A percentile compares a stretch with the other conserved stretches of the same genome.
Evolutionary conservation across 2,329 filamentous ascomycete species (phyloP).

Genomic region (Monascus ruber): DNA sequence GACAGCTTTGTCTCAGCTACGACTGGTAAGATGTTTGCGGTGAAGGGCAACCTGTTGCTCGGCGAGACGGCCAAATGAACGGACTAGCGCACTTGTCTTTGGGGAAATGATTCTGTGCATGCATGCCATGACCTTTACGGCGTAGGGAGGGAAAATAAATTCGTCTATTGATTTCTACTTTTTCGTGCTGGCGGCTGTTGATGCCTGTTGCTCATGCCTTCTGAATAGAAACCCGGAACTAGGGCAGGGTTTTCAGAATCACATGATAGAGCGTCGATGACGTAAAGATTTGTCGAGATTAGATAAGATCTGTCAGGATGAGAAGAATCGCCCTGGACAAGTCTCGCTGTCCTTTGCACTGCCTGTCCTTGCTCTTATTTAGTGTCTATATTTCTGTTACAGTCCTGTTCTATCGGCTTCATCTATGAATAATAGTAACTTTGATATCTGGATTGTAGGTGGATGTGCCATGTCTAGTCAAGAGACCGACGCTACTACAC

Average conservation of each 20-base stretch:
- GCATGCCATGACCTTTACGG: conserved; percentile 32
- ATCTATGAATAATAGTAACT: conserved; percentile 41
- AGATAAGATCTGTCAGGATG: background rate
- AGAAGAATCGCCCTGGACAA: conserved; percentile 1
- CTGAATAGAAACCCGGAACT: too few relatives aligned
- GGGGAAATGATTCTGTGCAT: conserved; percentile 11
- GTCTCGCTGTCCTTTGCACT: background rate
- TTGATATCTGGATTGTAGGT: conserved; percentile 48
- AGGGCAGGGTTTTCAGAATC: background rate
- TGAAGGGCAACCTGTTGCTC: conserved; percentile 58
- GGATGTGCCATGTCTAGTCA: background rate
- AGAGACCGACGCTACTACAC: background rate
- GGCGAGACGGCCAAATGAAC: conserved; percentile 36
- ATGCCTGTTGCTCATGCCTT: too few relatives aligned
- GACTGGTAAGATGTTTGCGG: conserved; percentile 95
- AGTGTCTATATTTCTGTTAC: background rate
- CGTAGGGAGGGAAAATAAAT: conserved; percentile 30
- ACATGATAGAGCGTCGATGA: background rate
- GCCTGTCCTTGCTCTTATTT: background rate
- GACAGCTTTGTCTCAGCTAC: conserved; percentile 90
- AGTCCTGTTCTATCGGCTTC: background rate
- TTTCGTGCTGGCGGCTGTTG: too few relatives aligned
- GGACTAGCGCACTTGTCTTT: conserved; percentile 9
- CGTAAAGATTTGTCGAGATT: background rate
- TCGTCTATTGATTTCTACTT: too few relatives aligned